These are phyloP conservation scores for Cryptococcus hybrid DNA, from an alignment of 1,284 basidiomycete genomes.

Conservation along the genomic window DNA sequence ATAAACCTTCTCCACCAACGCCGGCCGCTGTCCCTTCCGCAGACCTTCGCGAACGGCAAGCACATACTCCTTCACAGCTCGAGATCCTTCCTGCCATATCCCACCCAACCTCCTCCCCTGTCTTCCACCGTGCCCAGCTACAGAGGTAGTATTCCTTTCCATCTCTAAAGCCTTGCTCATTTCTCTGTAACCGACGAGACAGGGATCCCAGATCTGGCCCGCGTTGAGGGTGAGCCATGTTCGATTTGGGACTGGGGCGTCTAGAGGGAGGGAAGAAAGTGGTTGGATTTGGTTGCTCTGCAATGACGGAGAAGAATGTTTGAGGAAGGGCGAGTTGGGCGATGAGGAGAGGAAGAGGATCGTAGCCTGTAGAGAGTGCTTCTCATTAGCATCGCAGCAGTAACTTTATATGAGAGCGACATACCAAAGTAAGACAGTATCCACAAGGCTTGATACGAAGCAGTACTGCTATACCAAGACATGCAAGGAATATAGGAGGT, in stretches of 20 bases:
- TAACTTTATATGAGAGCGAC: slow-evolving; percentile 6
- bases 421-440: slow-evolving; percentile 34
- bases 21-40: not conserved
- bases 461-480: slow-evolving; percentile 24
- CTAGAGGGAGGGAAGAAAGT: slow-evolving; percentile 4
- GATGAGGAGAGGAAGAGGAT: slow-evolving; percentile 40
- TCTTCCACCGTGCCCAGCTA: not conserved
- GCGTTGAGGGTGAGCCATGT: slow-evolving; percentile 30
- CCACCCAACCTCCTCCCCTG: not conserved
- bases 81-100: not conserved
- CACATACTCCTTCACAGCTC: not conserved
- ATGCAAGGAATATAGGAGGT: slow-evolving; percentile 29
- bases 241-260: slow-evolving; percentile 24
- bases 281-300: not conserved
- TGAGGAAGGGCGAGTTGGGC: slow-evolving; percentile 39
- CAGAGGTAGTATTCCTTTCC: not conserved
- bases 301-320: slow-evolving; percentile 1
- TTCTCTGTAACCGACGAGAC: slow-evolving; percentile 26
- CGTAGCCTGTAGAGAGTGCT: slow-evolving; percentile 18
- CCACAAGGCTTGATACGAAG: slow-evolving; percentile 34
- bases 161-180: not conserved
- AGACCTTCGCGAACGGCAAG: too few relatives aligned
- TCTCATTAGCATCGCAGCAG: not conserved
- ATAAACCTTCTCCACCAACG: too few relatives aligned
- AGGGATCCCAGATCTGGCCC: slow-evolving; percentile 34